Conservation (phyloP, 495 filamentous ascomycete species). For the Penicillium cosmopolitanum region DNA sequence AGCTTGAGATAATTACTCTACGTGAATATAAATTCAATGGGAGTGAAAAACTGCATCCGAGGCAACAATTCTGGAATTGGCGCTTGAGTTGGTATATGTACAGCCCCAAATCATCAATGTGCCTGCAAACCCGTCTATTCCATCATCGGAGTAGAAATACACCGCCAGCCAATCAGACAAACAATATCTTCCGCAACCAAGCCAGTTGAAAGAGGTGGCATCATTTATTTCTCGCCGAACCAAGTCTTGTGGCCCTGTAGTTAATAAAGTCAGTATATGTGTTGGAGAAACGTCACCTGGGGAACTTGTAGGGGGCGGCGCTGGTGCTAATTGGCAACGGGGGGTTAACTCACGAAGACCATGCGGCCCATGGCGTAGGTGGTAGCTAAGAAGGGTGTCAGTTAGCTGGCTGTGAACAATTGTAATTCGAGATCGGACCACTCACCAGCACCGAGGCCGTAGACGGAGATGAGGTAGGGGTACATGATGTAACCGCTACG, state of each 20-base stretch:
- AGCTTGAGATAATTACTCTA: not conserved
- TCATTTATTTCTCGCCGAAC: constrained; percentile 68
- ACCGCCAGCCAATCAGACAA: constrained; percentile 32
- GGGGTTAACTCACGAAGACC: constrained; percentile 51
- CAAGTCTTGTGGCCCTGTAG: constrained; percentile 84
- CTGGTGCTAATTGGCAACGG: not conserved
- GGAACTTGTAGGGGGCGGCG: not conserved
- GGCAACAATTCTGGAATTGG: constrained; percentile 29
- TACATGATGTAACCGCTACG: constrained; percentile 68
- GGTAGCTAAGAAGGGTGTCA: constrained; percentile 45
- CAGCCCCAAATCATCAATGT: constrained; percentile 44
- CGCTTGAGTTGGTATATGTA: constrained; percentile 49
- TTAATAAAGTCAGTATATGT: constrained; percentile 30
- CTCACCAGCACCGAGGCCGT: constrained; percentile 55
- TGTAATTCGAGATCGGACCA: constrained; percentile 46
- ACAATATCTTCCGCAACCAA: constrained; percentile 14
- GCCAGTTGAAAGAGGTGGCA: constrained; percentile 13
- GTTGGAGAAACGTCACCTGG: not conserved
- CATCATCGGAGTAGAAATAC: constrained; percentile 46
- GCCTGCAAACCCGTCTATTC: constrained; percentile 34
- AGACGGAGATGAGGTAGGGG: constrained; percentile 75
- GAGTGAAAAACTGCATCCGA: not conserved
- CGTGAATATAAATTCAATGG: not conserved
- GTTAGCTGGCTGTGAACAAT: constrained; percentile 11
- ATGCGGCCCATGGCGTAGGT: constrained; percentile 62